phyloP scores from a whole-genome alignment of 1,139 yeast species.

The Candida sp. region DNA sequence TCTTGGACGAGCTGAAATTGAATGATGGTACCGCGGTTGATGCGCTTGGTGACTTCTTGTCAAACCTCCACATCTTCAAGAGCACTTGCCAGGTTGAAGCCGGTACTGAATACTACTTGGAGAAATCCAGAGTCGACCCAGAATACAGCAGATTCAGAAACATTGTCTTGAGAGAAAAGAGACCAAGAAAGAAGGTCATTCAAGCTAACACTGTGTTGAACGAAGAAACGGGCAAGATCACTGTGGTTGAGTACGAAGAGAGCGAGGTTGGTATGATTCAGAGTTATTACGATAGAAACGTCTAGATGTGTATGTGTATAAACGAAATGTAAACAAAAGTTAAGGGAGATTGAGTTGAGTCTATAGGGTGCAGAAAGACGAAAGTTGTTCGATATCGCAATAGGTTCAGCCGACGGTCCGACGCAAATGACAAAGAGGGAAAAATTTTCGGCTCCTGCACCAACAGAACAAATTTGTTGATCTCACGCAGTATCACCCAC shows the following conservation, averaged over 20 bases:
- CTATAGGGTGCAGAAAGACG: too few relatives aligned
- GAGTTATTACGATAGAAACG: conserved; percentile 68
- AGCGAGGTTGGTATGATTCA: conserved; percentile 78
- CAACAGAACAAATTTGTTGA: too few relatives aligned
- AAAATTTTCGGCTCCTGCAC: too few relatives aligned
- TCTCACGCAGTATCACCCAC: too few relatives aligned
- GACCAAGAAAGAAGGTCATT: conserved; percentile 83
- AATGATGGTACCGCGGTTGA: conserved; percentile 64
- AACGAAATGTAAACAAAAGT: too few relatives aligned
- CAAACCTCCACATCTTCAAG: conserved; percentile 77
- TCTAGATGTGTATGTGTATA: conserved; percentile 18
- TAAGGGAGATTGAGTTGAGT: too few relatives aligned
- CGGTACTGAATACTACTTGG: conserved; percentile 66
- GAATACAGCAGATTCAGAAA: conserved; percentile 71
- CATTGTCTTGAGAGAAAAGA: conserved; percentile 68
- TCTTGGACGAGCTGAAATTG: conserved; percentile 64
- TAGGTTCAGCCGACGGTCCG: too few relatives aligned
- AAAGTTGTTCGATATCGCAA: too few relatives aligned
- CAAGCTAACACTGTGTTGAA: conserved; percentile 72
- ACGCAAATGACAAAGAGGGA: too few relatives aligned
- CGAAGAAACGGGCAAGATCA: conserved; percentile 41
- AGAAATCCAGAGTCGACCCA: conserved; percentile 67
- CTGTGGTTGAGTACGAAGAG: conserved; percentile 73
- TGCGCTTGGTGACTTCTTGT: conserved; percentile 74
- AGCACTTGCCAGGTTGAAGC: conserved; percentile 70